Base-by-base conservation (phyloP, 495 filamentous ascomycete species). In the Penicillium canariense region DNA sequence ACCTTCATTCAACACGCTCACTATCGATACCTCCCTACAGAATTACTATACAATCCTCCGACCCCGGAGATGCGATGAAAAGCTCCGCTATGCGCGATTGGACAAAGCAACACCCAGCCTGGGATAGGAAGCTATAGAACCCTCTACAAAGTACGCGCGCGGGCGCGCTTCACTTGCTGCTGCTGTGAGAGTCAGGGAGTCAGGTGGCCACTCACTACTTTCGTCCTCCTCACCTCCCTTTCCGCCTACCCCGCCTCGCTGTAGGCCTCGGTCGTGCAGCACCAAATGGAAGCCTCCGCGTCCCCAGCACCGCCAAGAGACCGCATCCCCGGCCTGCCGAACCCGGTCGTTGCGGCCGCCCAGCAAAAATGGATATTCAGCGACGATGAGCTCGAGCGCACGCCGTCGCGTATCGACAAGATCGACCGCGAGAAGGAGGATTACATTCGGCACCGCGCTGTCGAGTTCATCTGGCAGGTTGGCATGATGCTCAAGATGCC, bases 391-490 rank as follows among this genome's bases (percentile, higher is more conserved):
- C 80, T 96, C 15, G 73, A 77, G 28, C 87, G 84, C 55, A 85
- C 91, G 7, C 94, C 94, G 2, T 95, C 90, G 47, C 85, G 91
- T 49, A 68, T 92, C 0, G 90, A 96, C 55, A 92, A 92, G 31
- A 81, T 97, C 60, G 61, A 83, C 1, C 75, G 84, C 11, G 83
- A 86, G 14, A 81, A 88, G 62, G 95, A 97, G 71, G 78, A 87
- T 32, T 78, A 87, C 42, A 78, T 85, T 45, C 85, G 94, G 48
- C 84, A 86, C 52, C 97, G 97, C 68, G 92, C 93, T 38, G 86
- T 95, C 56, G 94, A 96, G 68, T 98, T 98, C 77, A 96, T 98
- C 62, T 82, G 87, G 57, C 91, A 96, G 69, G 90, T 91, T 46
- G 94, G 93, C 55, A 89, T 97, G 51, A 83, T 96, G 76, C 81